Conservation (phyloP, 257 asterid species). For the Solanum pinnatisectum region DNA sequence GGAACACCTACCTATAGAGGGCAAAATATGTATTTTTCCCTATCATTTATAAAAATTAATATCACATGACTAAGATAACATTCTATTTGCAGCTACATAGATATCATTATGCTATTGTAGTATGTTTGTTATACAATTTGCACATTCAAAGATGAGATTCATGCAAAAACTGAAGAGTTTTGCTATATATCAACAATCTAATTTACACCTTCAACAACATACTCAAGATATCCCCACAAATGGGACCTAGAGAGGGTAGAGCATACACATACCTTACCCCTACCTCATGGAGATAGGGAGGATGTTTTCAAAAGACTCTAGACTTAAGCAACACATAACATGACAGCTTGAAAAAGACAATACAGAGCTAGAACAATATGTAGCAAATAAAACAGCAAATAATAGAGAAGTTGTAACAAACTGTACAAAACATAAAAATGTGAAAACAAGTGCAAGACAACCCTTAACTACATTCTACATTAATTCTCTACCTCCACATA, state of each 20-base stretch:
- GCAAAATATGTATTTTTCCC: not conserved
- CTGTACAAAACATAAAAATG: no score
- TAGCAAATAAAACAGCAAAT: not conserved
- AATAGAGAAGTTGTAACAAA: no score
- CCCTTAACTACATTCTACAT: not conserved
- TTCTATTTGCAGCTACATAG: not conserved
- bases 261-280: not conserved
- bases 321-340: not conserved
- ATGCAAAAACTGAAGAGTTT: not conserved
- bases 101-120: not conserved
- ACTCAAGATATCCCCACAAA: not conserved
- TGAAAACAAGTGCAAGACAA: not conserved
- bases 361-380: not conserved
- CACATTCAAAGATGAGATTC: not conserved
- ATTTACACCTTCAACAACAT: not conserved
- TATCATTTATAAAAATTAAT: not conserved
- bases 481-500: not conserved
- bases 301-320: not conserved
- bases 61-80: not conserved
- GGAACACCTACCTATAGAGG: not conserved
- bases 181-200: not conserved
- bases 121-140: not conserved
- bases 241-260: not conserved
- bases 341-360: not conserved
- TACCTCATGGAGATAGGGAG: not conserved